Base-by-base conservation (phyloP, 129 eudicot species). In the Saussurea involucrata region DNA sequence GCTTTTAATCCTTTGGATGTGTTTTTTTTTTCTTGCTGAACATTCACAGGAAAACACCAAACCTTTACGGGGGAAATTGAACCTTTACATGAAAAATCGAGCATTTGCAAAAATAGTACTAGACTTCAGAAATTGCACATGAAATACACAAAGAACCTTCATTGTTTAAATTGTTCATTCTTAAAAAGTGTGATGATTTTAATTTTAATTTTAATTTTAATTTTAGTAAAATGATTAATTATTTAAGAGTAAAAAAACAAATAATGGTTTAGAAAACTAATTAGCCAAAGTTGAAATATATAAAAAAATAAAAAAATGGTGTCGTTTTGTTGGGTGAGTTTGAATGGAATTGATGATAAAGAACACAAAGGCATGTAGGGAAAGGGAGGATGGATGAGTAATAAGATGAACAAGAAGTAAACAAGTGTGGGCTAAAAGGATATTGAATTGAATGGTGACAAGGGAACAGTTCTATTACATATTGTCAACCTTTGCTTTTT, bases 391-490 rank as follows among this genome's bases (percentile, higher is more conserved):
- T 67, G 83, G 29, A 79, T 65, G 65, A 29, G 33, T 70, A 44
- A 79, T 65, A 53, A 29, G 33, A 78, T 20, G 24, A 32, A 31
- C 79, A 80, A 80, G 70, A 73, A 53, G 74, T 0, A 68, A 68
- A 77, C 81, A 77, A 77, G 81, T 77, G 74, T 77, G 81, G 81
- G 68, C 74, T 29, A 77, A 33, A 24, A 25, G 58, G 75, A 24
- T 74, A 67, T 46, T 73, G 70, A 67, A 73, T 34, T 67, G 75
- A 73, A 74, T 66, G 69, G 64, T 80, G 84, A 80, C 80, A 73
- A 67, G 84, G 84, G 84, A 57, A 80, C 84, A 80, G 60, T 25
- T 55, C 15, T 67, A 68, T 57, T n/a, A 74, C 75, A 74, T 74
- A 28, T 80, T 74, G 80, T 80, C 84, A 55, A 55, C 63, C 63